These are phyloP conservation scores for Medicago lupulina DNA, from an alignment of 306 rosid species.

Conservation along the genomic window DNA sequence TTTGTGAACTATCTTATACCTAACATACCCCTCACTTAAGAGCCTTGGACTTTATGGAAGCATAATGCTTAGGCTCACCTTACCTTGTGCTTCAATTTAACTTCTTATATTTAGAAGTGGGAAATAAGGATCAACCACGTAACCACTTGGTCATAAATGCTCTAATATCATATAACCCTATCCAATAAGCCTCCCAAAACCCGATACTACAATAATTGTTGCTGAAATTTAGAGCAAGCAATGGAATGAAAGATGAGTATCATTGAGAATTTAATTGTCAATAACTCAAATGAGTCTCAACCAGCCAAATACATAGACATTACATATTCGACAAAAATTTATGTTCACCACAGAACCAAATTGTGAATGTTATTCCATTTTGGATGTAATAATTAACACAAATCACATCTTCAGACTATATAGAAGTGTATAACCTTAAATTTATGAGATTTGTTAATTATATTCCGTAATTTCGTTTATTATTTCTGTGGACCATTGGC, in stretches of 20 bases:
- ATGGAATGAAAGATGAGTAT: neutral
- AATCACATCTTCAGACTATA: conserved; percentile 7
- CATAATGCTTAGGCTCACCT: neutral
- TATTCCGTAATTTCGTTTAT: conserved; percentile 13
- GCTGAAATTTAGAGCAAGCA: conserved; percentile 1
- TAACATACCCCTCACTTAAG: neutral
- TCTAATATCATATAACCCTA: conserved; percentile 18
- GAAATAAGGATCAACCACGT: neutral
- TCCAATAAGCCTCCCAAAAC: conserved; percentile 22
- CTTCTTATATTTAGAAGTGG: neutral
- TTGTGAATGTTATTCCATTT: conserved; percentile 11
- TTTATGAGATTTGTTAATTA: conserved; percentile 9
- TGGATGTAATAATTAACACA: neutral
- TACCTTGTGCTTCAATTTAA: neutral
- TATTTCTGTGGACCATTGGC: neutral
- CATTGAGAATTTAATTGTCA: neutral
- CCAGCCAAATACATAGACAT: neutral
- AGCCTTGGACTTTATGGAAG: neutral
- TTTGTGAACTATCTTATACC: conserved; percentile 1
- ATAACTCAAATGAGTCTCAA: neutral
- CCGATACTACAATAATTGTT: neutral
- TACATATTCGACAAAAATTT: neutral
- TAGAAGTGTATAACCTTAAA: neutral
- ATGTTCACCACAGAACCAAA: neutral
- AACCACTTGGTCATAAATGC: conserved; percentile 7